Base-by-base conservation (phyloP, 1,284 basidiomycete genomes). In the Mycosarcoma mackinlayi region DNA sequence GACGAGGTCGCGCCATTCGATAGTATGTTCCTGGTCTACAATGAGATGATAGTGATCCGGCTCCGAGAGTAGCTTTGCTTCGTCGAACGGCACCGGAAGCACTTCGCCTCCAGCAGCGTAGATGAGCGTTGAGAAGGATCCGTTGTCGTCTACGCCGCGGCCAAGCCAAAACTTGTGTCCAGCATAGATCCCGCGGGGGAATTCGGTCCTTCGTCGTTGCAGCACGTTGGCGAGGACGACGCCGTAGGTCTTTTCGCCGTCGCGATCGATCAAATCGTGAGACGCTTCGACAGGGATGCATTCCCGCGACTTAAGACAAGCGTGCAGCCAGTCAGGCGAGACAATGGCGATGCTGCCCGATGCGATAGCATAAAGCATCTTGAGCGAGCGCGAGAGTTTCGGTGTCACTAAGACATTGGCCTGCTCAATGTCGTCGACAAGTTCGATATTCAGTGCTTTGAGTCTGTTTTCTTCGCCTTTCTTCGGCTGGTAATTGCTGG, bases 311-410 rank as follows among this genome's bases (percentile, higher is more conserved):
- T 57, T 55, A 30, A 70, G 31, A 21, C 61, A 70, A 1, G 56
- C 62, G 2, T 54, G 44, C 14, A 71, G 40, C 68, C 68, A 71
- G n/a, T 59, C 56, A 6, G 68, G 63, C 45, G 57, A 53, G 11
- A 66, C 41, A 21, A 71, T 66, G 1, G 39, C 52, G 3, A 66
- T 38, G 35, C 18, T 38, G 6, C 68, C 68, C 4, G 45, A 61
- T 9, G 68, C 68, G 18, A 71, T 71, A 3, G 68, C 68, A 18
- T 55, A 52, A 4, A 71, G 63, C 68, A 71, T 71, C 63, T 71
- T 71, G 40, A 58, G 62, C 38, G 63, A 52, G 23, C 68, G 62
- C 45, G 62, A 65, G 10, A 71, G 14, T 28, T 54, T 59, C 14
- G 68, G 58, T n/a, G 63, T 52, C 13, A 71, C 63, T n/a, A 71